Base-by-base conservation (phyloP, 768 basidiomycete species). In the Tylopilus felleus region DNA sequence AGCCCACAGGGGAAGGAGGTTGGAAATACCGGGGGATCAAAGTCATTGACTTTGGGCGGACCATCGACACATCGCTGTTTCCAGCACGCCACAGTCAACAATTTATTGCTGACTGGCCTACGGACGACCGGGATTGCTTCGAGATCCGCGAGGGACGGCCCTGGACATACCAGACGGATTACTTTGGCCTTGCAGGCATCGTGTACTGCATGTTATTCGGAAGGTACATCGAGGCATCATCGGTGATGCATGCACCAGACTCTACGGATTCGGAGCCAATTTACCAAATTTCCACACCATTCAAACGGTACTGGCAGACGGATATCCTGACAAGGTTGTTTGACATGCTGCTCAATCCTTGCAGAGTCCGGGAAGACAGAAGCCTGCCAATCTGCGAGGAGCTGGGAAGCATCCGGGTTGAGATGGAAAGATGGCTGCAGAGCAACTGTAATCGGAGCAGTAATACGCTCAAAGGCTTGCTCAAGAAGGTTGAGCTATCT, bases 121-220 rank as follows among this genome's bases (percentile, higher is more conserved):
- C 86, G 7, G 95, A 98, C 69, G 88, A 86, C 53, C 80, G 89
- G 35, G 97, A 99, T 70, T 99, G 97, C 73, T 77, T 86, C 53
- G 95, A 98, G 76, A 85, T 96, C 63, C 83, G 90, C 46, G 85
- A 93, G 67, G 79, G 82, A 23, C 75, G 78, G 46, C 82, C 91
- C 4, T 99, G 96, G 97, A 94, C 88, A 53, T 97, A 84, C 73
- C 90, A 99, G 72, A 84, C 93, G 4, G 97, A 99, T 69, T 99
- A 99, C 71, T 93, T 84, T 66, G 97, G 97, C n/a, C 81, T 98
- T 19, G 93, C 92, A 0, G 87, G 93, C 42, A 88, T 98, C 63
- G 81, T 94, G 33, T 97, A 92, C 72, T 97, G 93, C 76, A 86
- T 98, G 84, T 81, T 99, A 28, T 98, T 93, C 65, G 95, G 95